phyloP scores from a whole-genome alignment of 352 stramenopile species.

The Aphanomyces cochlioides region DNA sequence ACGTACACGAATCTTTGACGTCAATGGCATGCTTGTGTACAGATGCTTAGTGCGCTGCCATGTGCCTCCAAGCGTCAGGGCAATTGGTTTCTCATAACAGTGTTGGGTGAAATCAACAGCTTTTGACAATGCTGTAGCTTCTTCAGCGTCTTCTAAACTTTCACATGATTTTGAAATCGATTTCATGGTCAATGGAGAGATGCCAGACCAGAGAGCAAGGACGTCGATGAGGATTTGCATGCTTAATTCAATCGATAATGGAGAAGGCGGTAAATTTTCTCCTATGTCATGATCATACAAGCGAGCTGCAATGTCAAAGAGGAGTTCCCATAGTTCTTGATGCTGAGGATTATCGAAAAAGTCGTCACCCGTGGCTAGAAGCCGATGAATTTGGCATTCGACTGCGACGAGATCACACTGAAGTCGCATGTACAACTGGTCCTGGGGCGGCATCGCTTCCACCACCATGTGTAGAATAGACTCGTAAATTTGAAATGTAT shows the following conservation, averaged over 20 bases:
- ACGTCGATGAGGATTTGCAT: not conserved
- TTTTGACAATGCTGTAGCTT: not conserved
- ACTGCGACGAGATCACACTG: not conserved
- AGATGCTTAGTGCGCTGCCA: constrained; percentile 8
- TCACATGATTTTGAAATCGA: not conserved
- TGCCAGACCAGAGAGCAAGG: not conserved
- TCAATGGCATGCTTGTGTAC: constrained; percentile 13
- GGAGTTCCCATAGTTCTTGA: not conserved
- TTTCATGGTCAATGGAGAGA: constrained; percentile 21
- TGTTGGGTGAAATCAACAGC: not conserved
- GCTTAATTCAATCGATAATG: constrained; percentile 12
- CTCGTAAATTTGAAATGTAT: too few relatives aligned
- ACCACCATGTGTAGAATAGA: not conserved
- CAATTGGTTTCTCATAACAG: not conserved
- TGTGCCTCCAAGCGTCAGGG: not conserved
- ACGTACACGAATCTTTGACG: constrained; percentile 5
- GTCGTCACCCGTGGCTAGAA: not conserved
- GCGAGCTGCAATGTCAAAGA: not conserved
- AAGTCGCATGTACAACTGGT: not conserved
- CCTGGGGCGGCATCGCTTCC: not conserved
- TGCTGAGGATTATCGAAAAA: constrained; percentile 2
- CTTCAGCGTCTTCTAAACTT: constrained; percentile 6
- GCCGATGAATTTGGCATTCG: not conserved
- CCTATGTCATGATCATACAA: not conserved
- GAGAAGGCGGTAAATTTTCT: not conserved